A percentile compares a stretch with the other conserved stretches of the same genome.
Evolutionary conservation across 2,329 filamentous ascomycete species (phyloP).

Genomic region (Ilyonectria destructans): DNA sequence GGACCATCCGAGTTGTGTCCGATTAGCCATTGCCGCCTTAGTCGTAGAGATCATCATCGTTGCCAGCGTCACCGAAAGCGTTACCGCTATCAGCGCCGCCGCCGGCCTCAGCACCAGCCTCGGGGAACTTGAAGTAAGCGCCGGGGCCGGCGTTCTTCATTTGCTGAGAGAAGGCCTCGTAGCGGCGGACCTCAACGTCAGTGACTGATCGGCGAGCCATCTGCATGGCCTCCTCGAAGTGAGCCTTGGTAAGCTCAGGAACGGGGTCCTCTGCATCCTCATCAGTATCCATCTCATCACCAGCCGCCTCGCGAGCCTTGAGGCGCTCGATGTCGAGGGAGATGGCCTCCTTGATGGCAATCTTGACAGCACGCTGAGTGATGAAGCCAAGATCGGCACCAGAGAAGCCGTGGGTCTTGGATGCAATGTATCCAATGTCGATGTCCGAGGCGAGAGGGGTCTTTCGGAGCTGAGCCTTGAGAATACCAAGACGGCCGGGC

Average conservation of each 20-base stretch:
- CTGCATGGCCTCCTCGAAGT: constrained; percentile 99
- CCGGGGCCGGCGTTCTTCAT: constrained; percentile 99
- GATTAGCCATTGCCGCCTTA: constrained; percentile 64
- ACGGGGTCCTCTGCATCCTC: constrained; percentile 93
- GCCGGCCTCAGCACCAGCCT: constrained; percentile 78
- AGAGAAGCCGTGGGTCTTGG: constrained; percentile 98
- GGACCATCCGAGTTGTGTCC: constrained; percentile 45
- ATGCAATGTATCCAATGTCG: constrained; percentile 91
- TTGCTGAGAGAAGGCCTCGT: constrained; percentile 98
- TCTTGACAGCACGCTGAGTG: constrained; percentile 98
- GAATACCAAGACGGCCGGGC: constrained; percentile 88
- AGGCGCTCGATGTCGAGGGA: constrained; percentile 88
- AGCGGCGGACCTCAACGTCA: constrained; percentile 97
- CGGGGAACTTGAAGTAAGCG: constrained; percentile 98
- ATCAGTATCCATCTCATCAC: constrained; percentile 79
- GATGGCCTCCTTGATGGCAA: constrained; percentile 99
- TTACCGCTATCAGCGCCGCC: constrained; percentile 70
- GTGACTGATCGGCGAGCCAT: constrained; percentile 93
- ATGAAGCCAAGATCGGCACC: constrained; percentile 99
- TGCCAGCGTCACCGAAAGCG: constrained; percentile 87
- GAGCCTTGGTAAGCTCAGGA: constrained; percentile 93
- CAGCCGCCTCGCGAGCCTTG: constrained; percentile 90
- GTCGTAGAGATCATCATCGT: constrained; percentile 98
- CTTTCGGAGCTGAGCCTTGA: constrained; percentile 98
- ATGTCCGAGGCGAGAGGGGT: constrained; percentile 92